Conservation (phyloP, 139 green algal genomes). For the Coelastrella sp. region DNA sequence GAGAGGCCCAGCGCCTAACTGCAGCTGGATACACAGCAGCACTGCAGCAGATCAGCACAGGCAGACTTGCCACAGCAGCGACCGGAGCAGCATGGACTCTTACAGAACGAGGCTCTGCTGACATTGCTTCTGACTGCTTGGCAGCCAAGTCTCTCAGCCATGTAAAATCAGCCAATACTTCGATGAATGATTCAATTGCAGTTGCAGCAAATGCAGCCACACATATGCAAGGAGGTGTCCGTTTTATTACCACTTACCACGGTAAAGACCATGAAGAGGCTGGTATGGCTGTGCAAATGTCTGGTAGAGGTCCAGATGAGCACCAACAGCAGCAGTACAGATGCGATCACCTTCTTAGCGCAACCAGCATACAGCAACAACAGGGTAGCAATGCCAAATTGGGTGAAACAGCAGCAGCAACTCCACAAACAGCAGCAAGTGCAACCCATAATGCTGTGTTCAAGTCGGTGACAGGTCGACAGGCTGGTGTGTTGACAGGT, state of each 20-base stretch:
- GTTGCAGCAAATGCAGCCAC: no score
- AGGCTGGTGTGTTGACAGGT: background rate
- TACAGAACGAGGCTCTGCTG: background rate
- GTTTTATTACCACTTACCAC: no score
- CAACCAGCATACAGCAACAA: background rate
- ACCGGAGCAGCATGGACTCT: background rate
- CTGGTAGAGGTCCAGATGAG: no score
- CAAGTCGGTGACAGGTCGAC: background rate
- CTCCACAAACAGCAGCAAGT: background rate
- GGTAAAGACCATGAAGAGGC: no score
- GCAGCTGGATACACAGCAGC: constrained; percentile 31
- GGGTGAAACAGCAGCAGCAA: background rate
- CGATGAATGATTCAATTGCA: no score
- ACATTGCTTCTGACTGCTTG: background rate
- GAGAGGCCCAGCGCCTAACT: background rate
- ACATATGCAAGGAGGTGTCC: no score
- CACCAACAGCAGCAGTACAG: no score
- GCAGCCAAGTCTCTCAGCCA: no score
- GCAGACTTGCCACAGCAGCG: background rate
- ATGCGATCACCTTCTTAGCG: no score
- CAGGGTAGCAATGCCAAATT: background rate
- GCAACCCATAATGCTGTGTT: background rate
- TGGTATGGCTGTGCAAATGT: no score
- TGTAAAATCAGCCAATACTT: no score
- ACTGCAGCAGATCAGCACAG: constrained; percentile 7